phyloP scores from a whole-genome alignment of 495 filamentous ascomycete species.

The Entonaema liquescens region DNA sequence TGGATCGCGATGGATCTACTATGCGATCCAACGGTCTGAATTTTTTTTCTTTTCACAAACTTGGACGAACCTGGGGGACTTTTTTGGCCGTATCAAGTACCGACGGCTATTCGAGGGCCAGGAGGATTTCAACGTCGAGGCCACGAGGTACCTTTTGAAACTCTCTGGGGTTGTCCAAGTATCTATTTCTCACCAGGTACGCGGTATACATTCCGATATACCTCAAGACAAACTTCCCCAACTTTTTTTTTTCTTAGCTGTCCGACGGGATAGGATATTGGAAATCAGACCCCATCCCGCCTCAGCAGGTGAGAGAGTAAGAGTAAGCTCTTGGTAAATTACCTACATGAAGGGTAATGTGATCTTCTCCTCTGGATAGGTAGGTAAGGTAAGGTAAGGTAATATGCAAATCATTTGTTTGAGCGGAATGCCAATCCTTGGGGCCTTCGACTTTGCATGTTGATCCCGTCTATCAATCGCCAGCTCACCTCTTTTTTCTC shows the following conservation, averaged over 20 bases:
- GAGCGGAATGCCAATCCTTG: slow-evolving; percentile 14
- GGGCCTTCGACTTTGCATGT: slow-evolving; percentile 4
- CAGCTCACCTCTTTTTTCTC: slow-evolving; percentile 13
- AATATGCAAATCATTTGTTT: slow-evolving; percentile 37
- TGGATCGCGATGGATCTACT: slow-evolving; percentile 41
- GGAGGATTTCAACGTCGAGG: neutral
- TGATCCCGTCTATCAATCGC: slow-evolving; percentile 33
- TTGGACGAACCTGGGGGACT: slow-evolving; percentile 19
- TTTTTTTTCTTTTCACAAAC: slow-evolving; percentile 27
- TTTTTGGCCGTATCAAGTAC: slow-evolving; percentile 36
- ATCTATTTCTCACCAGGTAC: neutral
- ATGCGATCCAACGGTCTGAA: slow-evolving; percentile 39
- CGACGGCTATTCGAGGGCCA: slow-evolving; percentile 38
- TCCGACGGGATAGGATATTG: neutral
- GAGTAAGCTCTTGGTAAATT: slow-evolving; percentile 11
- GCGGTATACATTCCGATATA: neutral
- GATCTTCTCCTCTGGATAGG: slow-evolving; percentile 19
- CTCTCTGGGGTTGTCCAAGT: neutral
- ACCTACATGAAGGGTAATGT: slow-evolving; percentile 22
- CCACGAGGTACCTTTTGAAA: neutral
- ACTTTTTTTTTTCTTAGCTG: slow-evolving; percentile 13
- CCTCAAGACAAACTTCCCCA: neutral
- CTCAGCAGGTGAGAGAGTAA: neutral
- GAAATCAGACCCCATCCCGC: neutral
- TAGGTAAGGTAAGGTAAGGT: slow-evolving; percentile 1